phyloP scores from a whole-genome alignment of 2,329 filamentous ascomycete genomes.

The Penicillium sp. region DNA sequence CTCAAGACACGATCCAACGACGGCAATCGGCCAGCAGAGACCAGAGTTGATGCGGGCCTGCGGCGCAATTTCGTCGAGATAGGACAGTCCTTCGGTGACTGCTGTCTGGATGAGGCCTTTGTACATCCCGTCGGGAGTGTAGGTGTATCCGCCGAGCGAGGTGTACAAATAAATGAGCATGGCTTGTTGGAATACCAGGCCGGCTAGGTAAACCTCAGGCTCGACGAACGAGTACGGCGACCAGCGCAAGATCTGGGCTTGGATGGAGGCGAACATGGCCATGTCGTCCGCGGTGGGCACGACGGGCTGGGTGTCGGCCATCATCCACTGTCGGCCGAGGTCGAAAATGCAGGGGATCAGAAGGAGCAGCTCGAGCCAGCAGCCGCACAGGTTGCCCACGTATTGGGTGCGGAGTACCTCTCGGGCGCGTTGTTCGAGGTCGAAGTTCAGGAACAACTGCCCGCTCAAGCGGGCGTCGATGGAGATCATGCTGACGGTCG shows the following conservation, averaged over 20 bases:
- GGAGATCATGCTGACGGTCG: slow-evolving; percentile 52
- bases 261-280: slow-evolving; percentile 48
- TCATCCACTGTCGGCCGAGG: slow-evolving; percentile 38
- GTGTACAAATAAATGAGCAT: slow-evolving; percentile 48
- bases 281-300: slow-evolving; percentile 46
- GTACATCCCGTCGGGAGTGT: slow-evolving; percentile 31
- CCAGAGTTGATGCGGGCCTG: slow-evolving; percentile 38
- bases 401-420: slow-evolving; percentile 30
- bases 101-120: slow-evolving; percentile 28
- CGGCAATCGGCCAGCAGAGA: slow-evolving; percentile 37
- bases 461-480: slow-evolving; percentile 37
- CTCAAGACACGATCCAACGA: slow-evolving; percentile 33
- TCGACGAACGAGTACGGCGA: slow-evolving; percentile 40
- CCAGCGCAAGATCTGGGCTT: slow-evolving; percentile 47
- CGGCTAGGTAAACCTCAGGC: slow-evolving; percentile 45
- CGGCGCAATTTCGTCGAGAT: slow-evolving; percentile 28
- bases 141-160: slow-evolving; percentile 27
- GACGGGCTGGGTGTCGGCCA: slow-evolving; percentile 26
- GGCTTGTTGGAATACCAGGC: slow-evolving; percentile 50
- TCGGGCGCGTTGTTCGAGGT: slow-evolving; percentile 44
- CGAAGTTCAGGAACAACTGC: slow-evolving; percentile 42
- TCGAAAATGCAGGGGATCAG: slow-evolving; percentile 37
- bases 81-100: slow-evolving; percentile 31
- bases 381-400: slow-evolving; percentile 35
- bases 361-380: slow-evolving; percentile 34